Evolutionary conservation across 2,329 filamentous ascomycete genomes (phyloP), one percentile per base, ranked within the genome.

Genomic region (Fusarium annulatum): DNA sequence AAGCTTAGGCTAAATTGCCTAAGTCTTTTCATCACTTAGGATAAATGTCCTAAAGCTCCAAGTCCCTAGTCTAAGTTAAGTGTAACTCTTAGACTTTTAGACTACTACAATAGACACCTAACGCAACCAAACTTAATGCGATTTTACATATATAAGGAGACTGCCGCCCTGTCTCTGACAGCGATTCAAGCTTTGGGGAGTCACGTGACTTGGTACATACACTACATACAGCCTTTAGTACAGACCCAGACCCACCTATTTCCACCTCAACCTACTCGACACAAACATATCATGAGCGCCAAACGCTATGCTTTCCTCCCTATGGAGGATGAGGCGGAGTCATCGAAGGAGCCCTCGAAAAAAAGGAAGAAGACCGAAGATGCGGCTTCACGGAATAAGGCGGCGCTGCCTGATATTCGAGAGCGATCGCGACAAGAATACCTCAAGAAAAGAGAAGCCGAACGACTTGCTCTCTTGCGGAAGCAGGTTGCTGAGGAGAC

Each of bases 401-500:
- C 93, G 21, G 93, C 93, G n/a, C 88, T 97, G 80, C 91, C 92
- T 6, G 95, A 97, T 69, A 83, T 98, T 23, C 89, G 96, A 46
- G 87, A 96, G 78, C 90, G 94, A 38, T 97, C 95, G 7, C 90
- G 96, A 69, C 95, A 98, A 79, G 92, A 96, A 74, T 99, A 99
- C 79, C 87, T 99, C 36, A 94, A 95, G 82, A 98, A 99, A 85
- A 89, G 96, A 72, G 95, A 98, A 80, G 87, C 92, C 0, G 94
- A 98, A 81, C 90, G 94, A 68, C 84, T 99, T 21, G 94, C 94
- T 1, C 84, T 99, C n/a, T 84, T 99, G 56, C 90, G 95, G 38
- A 94, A 93, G 78, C 96, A 98, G 79, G 96, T 99, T 5, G 90
- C 91, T 0, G 96, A 98, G 76, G 96, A 99, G 81, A 91, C 91